Base-by-base conservation (phyloP, 2,329 filamentous ascomycete species). In the Aspergillus candidus region DNA sequence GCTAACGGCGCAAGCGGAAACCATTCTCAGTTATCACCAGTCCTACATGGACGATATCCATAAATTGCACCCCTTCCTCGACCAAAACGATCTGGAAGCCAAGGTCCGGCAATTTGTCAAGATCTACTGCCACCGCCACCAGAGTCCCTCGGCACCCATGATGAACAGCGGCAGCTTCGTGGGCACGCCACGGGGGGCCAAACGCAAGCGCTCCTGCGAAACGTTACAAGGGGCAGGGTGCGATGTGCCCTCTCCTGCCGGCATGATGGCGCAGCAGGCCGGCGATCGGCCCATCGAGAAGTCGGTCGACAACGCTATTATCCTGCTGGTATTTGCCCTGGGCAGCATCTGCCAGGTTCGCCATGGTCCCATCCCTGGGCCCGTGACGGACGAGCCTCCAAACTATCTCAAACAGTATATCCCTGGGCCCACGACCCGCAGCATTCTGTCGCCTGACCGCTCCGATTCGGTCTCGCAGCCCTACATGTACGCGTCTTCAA, bases 311-410 rank as follows among this genome's bases (percentile, higher is more conserved):
- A 94, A 87, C 53, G 89, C 89, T 0, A 75, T 97, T 32, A 79
- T 96, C 1, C 75, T 96, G 2, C 74, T 91, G 4, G 80, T 95
- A 1, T 74, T 97, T 42, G 91, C 91, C 0, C 71, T 98, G 5
- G 93, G 93, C 13, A 89, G 88, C 58, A 85, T 97, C 11, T 91
- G 87, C 56, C 65, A 74, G 47, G 68, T 75, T 47, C 69, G 70
- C 35, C 60, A 69, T 4, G 11, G 22, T 10, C 69, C 71, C 13
- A 56, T 83, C 10, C 77, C 77, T 13, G 73, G 72, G 2, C 72
- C 84, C 2, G 74, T 85, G 6, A 74, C 72, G 12, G 61, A 63
- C 31, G 22, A 47, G 14, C 46, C 41, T 10, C 42, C 50, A 29
- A 58, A 59, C 48, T 64, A 53, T 46, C 61, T 47, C 40, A 54